Evolutionary conservation across 2,329 filamentous ascomycete species (phyloP), one percentile per base, ranked within the genome.

Genomic region (Hortaea werneckii): DNA sequence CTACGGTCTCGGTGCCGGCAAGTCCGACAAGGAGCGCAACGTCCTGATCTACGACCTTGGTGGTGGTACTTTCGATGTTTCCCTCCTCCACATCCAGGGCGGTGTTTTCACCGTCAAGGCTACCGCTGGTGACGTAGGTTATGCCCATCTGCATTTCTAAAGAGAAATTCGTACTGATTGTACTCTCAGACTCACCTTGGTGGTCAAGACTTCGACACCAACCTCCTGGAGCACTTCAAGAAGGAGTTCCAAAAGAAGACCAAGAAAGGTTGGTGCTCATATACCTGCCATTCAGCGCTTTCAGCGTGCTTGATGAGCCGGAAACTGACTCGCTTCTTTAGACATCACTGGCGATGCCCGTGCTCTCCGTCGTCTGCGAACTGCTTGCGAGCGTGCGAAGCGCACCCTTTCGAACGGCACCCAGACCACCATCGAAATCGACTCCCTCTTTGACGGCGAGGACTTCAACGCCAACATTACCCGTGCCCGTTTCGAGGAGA

Each of bases 41-140:
- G 90, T 98, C 65, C 80, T 98, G 59, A 96, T 98, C 77, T 98
- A 96, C 79, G 92, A 98, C 83, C 83, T 98, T 54, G 92, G 92
- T 80, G 92, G 92, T 80, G 92, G 92, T 80, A 98, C 92, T 70
- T 98, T 98, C 75, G 92, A 98, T 95, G 92, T 98, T 28, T 96
- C 92, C 54, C 87, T 96, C 59, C 81, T 98, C 40, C 90, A 95
- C 79, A 96, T 98, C 69, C 88, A 96, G 76, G 89, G 90, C 67
- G 92, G 92, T 79, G 92, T 98, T 64, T 98, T 98, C 80, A 95
- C 90, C 56, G 92, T 96, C 70, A 94, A 94, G 82, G 89, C 90
- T 53, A 96, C 92, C 50, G 89, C 90, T 64, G 92, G 92, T 81
- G 90, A 98, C 48, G 32, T 35, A 35, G n/a, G 32, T 35, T 20